These are phyloP conservation scores for Lichtheimia hyalospora DNA, from an alignment of 371 early-diverging fungal genomes.

Conservation along the genomic window DNA sequence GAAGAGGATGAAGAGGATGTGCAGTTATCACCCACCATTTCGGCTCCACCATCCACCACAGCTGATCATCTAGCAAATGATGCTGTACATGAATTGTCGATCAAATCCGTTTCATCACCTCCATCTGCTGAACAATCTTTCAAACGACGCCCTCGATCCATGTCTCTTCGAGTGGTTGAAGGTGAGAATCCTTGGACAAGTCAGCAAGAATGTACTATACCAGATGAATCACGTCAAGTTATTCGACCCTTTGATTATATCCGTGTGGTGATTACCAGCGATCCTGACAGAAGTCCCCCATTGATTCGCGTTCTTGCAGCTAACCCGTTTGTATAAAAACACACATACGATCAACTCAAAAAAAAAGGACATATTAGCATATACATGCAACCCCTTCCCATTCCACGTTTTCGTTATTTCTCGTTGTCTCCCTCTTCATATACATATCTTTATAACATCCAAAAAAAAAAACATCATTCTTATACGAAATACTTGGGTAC, in stretches of 20 bases:
- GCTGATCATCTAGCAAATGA: slow-evolving; percentile 7
- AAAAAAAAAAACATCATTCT: neutral
- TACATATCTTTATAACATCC: neutral
- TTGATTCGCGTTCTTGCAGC: slow-evolving; percentile 67
- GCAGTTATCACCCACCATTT: slow-evolving; percentile 6
- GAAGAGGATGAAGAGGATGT: slow-evolving; percentile 16
- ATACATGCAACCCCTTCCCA: neutral
- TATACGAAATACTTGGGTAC: neutral
- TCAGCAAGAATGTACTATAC: slow-evolving; percentile 38
- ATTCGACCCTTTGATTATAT: slow-evolving; percentile 66
- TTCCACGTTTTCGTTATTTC: neutral
- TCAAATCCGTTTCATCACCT: slow-evolving; percentile 15
- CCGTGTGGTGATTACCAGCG: slow-evolving; percentile 61
- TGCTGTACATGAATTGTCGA: slow-evolving; percentile 10
- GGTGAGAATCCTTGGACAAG: slow-evolving; percentile 36
- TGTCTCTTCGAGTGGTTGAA: slow-evolving; percentile 35
- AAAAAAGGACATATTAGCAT: neutral
- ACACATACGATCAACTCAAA: neutral
- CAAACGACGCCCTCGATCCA: slow-evolving; percentile 27
- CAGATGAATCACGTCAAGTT: slow-evolving; percentile 44
- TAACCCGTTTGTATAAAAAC: slow-evolving; percentile 52
- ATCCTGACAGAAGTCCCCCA: slow-evolving; percentile 64
- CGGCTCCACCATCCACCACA: slow-evolving; percentile 12
- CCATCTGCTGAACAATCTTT: slow-evolving; percentile 12
- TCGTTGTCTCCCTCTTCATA: neutral